Base-by-base conservation (phyloP, 2,329 filamentous ascomycete genomes). In the Rachicladosporium sp. region DNA sequence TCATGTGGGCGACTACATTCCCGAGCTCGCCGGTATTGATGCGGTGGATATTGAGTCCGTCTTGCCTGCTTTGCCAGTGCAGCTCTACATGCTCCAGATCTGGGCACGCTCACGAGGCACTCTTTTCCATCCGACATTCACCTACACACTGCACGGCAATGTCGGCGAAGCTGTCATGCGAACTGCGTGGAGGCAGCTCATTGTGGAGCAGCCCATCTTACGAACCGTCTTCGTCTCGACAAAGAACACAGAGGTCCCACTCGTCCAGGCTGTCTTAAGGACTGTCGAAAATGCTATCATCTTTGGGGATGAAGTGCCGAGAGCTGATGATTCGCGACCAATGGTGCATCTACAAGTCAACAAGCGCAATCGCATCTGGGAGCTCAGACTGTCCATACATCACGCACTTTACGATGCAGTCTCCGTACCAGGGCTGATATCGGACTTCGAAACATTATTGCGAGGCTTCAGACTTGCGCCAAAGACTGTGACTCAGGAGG, bases 371-470 rank as follows among this genome's bases (percentile, higher is more conserved):
- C 40, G 46, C 8, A 42, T 40, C 7, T 52, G 42, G 37, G 33
- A 35, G 6, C 41, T 69, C 33, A 49, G 61, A 34, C 61, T 71
- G 2, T 65, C 67, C 19, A 79, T 95, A 4, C 87, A 94, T 46
- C 88, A 96, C 56, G 82, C 83, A 0, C 67, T 95, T 0, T 96
- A 95, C 54, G 89, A 95, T 56, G 87, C 80, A 4, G 70, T 93
- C 43, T 91, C 83, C 50, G 64, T 95, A 4, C 74, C 78, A 1
- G 55, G 70, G 1, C 62, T 93, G 4, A 63, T 86, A 13, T 54
- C 69, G 10, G 60, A 71, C 31, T 60, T 80, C 9, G 58, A 68
- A 44, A 45, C 51, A 4, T 46, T 65, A 2, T 29, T 77, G 57
- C 61, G 61, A 50, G 42, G 37, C 19, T 12, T 19, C 2, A 3